Percentiles rank a stretch among this genome's conserved stretches.
phyloP scores from a whole-genome alignment of 2,329 filamentous ascomycete genomes.

The Hymenoscyphus linearis region DNA sequence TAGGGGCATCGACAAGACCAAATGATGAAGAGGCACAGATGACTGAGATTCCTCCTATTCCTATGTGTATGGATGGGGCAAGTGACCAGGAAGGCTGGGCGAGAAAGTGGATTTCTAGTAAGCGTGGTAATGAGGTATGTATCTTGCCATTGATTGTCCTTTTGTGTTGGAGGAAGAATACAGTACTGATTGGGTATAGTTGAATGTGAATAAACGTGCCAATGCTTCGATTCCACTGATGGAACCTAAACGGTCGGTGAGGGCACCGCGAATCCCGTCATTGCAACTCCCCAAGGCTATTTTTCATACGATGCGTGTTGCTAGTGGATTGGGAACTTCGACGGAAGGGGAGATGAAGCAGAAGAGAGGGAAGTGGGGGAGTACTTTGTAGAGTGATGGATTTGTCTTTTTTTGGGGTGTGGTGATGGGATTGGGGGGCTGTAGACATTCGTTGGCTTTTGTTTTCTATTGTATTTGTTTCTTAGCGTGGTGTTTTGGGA shows the following conservation, averaged over 20 bases:
- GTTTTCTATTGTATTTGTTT: no score
- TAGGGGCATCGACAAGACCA: neutral
- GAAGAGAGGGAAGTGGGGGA: conserved; percentile 1
- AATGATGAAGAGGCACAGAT: conserved; percentile 9
- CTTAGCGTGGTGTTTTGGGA: no score
- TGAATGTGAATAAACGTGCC: neutral
- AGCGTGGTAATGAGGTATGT: conserved; percentile 1
- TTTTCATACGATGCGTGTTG: conserved; percentile 16
- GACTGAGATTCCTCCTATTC: neutral
- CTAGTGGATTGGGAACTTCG: conserved; percentile 12
- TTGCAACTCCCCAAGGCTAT: conserved; percentile 20
- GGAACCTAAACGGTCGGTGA: conserved; percentile 5
- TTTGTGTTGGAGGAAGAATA: neutral
- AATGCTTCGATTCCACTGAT: neutral
- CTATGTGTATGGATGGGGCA: conserved; percentile 12
- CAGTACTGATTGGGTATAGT: neutral
- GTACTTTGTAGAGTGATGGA: neutral
- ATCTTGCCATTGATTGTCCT: neutral
- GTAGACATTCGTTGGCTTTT: no score
- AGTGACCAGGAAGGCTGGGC: conserved; percentile 13
- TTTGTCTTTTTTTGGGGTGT: no score
- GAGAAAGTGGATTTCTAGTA: conserved; percentile 8
- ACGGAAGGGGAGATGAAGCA: neutral
- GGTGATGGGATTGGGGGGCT: no score
- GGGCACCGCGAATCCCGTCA: conserved; percentile 15